These are phyloP conservation scores for Geoglossum glabrum DNA, from an alignment of 495 filamentous ascomycete genomes.

Conservation along the genomic window DNA sequence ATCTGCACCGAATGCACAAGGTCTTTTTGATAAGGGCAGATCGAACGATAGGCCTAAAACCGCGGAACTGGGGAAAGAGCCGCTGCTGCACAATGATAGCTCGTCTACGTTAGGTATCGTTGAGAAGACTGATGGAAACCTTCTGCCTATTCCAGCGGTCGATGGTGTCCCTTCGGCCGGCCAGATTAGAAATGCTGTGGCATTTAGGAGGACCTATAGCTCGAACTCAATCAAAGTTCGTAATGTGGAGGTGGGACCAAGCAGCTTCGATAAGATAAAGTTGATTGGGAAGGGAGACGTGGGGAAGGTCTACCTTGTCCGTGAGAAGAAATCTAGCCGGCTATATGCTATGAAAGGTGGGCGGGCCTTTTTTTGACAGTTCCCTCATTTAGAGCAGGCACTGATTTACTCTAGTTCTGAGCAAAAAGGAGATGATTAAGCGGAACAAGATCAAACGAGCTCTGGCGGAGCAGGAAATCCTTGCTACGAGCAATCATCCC, in stretches of 20 bases:
- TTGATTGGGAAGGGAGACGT: conserved; percentile 97
- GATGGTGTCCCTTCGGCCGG: conserved; percentile 28
- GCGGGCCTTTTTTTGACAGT: conserved; percentile 24
- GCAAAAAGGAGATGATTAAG: conserved; percentile 99
- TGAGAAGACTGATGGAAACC: conserved; percentile 16
- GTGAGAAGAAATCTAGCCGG: conserved; percentile 88
- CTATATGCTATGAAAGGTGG: conserved; percentile 98
- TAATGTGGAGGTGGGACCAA: conserved; percentile 86
- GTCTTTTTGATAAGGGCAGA: conserved; percentile 54
- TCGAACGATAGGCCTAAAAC: conserved; percentile 52
- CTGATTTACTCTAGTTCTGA: conserved; percentile 45
- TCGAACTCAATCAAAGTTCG: conserved; percentile 97
- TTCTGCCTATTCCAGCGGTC: conserved; percentile 24
- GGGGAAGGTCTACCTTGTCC: conserved; percentile 91
- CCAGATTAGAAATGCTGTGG: conserved; percentile 36
- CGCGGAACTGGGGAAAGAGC: conserved; percentile 61
- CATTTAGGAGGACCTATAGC: conserved; percentile 90
- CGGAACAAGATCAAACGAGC: conserved; percentile 99
- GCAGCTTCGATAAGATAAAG: conserved; percentile 98
- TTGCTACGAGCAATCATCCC: conserved; percentile 94
- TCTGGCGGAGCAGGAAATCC: conserved; percentile 90
- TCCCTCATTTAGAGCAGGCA: not conserved
- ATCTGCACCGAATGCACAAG: conserved; percentile 91
- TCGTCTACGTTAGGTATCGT: conserved; percentile 35
- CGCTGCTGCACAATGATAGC: conserved; percentile 36